Percentiles rank a stretch among this genome's conserved stretches.
These are phyloP conservation scores for Oryza meyeriana DNA, from an alignment of 176 grass and related monocot genomes.

Conservation along the genomic window DNA sequence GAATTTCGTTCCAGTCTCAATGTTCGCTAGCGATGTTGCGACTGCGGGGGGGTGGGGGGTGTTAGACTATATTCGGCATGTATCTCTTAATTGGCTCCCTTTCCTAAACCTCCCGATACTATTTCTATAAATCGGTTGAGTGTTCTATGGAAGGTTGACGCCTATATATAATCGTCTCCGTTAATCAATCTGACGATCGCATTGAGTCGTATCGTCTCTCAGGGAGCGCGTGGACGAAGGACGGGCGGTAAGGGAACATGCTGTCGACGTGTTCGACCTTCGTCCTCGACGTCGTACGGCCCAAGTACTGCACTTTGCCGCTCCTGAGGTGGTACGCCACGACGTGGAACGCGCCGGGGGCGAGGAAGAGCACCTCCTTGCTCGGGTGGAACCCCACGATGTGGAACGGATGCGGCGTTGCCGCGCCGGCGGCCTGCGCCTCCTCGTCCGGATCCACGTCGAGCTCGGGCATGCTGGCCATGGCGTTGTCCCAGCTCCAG, in stretches of 20 bases:
- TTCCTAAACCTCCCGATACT: too few species aligned
- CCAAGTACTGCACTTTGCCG: slow-evolving; percentile 20
- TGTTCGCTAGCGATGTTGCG: too few species aligned
- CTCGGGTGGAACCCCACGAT: slow-evolving; percentile 12
- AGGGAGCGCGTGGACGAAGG: slow-evolving; percentile 11
- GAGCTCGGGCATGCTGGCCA: not conserved
- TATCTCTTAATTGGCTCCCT: too few species aligned
- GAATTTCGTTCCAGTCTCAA: too few species aligned
- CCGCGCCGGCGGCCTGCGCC: not conserved
- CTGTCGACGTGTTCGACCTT: not conserved
- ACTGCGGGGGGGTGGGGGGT: too few species aligned
- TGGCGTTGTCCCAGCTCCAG: slow-evolving; percentile 15
- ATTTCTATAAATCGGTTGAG: too few species aligned
- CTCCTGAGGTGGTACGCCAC: slow-evolving; percentile 6
- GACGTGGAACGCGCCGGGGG: slow-evolving; percentile 7
- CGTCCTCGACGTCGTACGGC: not conserved
- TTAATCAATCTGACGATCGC: too few species aligned
- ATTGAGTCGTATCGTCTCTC: too few species aligned
- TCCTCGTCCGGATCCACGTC: not conserved
- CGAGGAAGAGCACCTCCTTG: not conserved
- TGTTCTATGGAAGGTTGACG: too few species aligned
- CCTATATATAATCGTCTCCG: too few species aligned
- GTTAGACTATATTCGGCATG: too few species aligned
- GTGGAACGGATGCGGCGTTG: not conserved
- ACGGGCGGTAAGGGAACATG: slow-evolving; percentile 9